These are phyloP conservation scores for Nepenthes gracilis DNA, from an alignment of 148 eudicot species.

Conservation along the genomic window DNA sequence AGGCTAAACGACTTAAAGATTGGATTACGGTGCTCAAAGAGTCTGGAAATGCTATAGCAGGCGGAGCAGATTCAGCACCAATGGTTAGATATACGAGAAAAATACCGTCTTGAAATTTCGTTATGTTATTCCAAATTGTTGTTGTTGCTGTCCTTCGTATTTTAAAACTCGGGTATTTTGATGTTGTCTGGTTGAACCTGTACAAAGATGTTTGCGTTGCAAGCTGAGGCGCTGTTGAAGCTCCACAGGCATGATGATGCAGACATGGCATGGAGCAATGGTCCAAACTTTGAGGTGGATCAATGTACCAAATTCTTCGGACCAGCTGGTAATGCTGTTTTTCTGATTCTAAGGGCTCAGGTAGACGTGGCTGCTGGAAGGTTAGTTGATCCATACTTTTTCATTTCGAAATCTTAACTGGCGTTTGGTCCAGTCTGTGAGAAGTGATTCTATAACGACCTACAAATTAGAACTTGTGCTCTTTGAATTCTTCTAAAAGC, in stretches of 20 bases:
- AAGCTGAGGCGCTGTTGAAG: slow-evolving; percentile 82
- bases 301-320: slow-evolving; percentile 69
- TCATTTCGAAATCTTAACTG: background rate
- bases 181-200: background rate
- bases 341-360: slow-evolving; percentile 72
- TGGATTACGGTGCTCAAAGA: slow-evolving; percentile 70
- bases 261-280: slow-evolving; percentile 37
- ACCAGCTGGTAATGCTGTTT: slow-evolving; percentile 42
- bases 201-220: slow-evolving; percentile 53
- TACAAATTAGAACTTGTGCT: background rate
- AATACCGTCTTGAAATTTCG: background rate
- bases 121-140: background rate
- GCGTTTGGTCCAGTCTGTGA: background rate
- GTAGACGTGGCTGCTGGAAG: slow-evolving; percentile 80
- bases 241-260: slow-evolving; percentile 75
- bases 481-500: too few species aligned
- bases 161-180: slow-evolving; percentile 3
- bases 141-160: too few species aligned
- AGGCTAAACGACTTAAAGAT: slow-evolving; percentile 63
- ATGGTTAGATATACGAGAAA: slow-evolving; percentile 27
- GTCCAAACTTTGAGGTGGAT: slow-evolving; percentile 52
- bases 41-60: slow-evolving; percentile 43
- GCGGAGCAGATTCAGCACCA: slow-evolving; percentile 85
- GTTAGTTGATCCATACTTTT: slow-evolving; percentile 25
- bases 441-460: background rate